Evolutionary conservation across 805 yeast species (phyloP), one percentile per base, ranked within the genome.

Genomic region (Saturnispora ahearnii): DNA sequence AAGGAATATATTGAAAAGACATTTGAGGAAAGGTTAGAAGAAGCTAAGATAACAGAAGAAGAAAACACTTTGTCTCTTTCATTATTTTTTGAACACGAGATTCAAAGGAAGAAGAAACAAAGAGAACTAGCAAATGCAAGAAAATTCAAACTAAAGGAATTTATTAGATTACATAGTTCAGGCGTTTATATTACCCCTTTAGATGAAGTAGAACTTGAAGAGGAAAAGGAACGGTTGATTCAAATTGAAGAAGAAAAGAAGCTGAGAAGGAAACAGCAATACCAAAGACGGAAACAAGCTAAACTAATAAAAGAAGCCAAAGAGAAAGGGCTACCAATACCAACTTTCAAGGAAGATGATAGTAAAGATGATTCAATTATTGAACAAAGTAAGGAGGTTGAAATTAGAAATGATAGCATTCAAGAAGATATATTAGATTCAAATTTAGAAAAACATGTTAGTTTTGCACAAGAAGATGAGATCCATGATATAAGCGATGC

Each of bases 11-110:
- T 71, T 15, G 70, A 72, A 50, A 68, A 80, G 59, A 84, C 93
- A 0, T 84, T 84, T 57, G 88, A 79, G 51, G 87, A 85, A 60
- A 70, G 83, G 38, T 65, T 85, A 42, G 82, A 76, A n/a, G 93
- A 88, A 62, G 98, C 99, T 1, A 70, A 81, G 43, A 84, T 82
- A 57, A 93, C 97, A 0, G 99, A 93, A 65, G 74, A 76, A 61
- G 74, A 77, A 41, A 93, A 93, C 63, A 69, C 80, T 2, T 70
- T 78, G 28, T 84, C 96, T 3, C 70, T 93, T 55, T 80, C 84
- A 54, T 73, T 77, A 58, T 93, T 86, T 61, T 79, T 83, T 58
- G 95, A 90, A 58, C 91, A 87, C 61, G 99, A 93, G 62, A 70
- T 84, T 40, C 82, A 79, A 44, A 82, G 87, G 59, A 88, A 87